Evolutionary conservation across 805 yeast genomes (phyloP), one percentile per base, ranked within the genome.

Genomic region (Metschnikowia shivogae): DNA sequence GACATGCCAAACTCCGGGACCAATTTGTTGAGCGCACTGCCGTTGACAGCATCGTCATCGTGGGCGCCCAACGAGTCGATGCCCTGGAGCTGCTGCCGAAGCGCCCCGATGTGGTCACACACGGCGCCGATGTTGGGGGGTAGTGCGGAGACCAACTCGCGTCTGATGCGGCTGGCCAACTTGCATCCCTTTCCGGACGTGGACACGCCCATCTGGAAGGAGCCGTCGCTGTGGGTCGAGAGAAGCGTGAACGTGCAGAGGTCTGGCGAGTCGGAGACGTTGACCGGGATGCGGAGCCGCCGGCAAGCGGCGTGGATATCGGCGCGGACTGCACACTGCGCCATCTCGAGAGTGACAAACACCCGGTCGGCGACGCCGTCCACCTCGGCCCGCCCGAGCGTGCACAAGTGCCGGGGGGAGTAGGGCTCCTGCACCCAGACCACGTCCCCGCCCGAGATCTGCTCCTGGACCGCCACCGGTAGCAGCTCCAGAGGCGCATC

Each of bases 141-240:
- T 37, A 90, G 67, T 5, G 74, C 64, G 27, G 77, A 70, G 1
- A 80, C 78, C 34, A 88, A 65, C 48, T 86, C 95, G 50, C 97
- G 70, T 55, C 82, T 85, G 55, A 90, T 76, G 54, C 96, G 73
- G 44, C 82, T 78, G 1, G 96, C 95, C 42, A 90, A 68, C 42
- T 88, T 79, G 67, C 97, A 90, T 4, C 97, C 97, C 64, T 86
- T 86, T 0, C 96, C 95, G 22, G 82, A 78, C 0, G 97, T 90
- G 3, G 92, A 81, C 8, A 90, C 79, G 0, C 96, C 95, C 42
- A 90, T 54, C 61, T 86, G 92, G 63, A 90, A 80, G 42, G 77
- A 80, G 6, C 95, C 93, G 45, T 82, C 81, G 2, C 71, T 67
- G 58, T 77, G 79, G 0, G 90, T 80, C 0, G 97, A 85, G 19